These are phyloP conservation scores for Fraxinus pennsylvanica DNA, from an alignment of 257 asterid species.

Conservation along the genomic window DNA sequence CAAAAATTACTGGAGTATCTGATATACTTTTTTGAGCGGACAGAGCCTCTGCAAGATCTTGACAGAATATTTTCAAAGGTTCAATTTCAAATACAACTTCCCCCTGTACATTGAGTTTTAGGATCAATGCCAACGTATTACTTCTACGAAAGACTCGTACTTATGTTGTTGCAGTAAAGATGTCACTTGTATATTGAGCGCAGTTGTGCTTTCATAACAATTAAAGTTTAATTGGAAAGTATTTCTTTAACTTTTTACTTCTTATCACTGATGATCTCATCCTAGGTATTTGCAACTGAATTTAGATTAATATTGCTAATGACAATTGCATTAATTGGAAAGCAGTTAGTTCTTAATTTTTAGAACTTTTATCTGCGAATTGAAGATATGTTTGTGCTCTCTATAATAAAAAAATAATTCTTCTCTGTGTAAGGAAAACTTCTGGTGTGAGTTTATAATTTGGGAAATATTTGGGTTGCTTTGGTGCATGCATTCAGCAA, in stretches of 20 bases:
- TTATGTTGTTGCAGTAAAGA: neutral
- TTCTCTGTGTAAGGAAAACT: neutral
- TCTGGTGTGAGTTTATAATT: neutral
- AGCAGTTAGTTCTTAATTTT: neutral
- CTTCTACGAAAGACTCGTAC: neutral
- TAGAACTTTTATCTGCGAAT: neutral
- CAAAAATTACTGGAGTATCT: conserved; percentile 84
- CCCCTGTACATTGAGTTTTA: conserved; percentile 17
- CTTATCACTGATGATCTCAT: neutral
- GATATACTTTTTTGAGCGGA: conserved; percentile 68
- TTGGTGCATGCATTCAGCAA: neutral
- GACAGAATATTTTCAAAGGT: conserved; percentile 85
- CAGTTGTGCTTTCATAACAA: neutral
- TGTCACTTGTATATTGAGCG: neutral
- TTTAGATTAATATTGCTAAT: neutral
- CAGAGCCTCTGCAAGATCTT: conserved; percentile 89
- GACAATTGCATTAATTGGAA: neutral
- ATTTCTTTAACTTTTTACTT: neutral
- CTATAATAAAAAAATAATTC: neutral
- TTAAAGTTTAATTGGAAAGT: neutral
- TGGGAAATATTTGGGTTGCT: neutral
- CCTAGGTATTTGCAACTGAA: neutral
- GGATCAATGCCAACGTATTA: neutral
- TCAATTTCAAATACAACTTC: conserved; percentile 18
- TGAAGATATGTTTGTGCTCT: neutral